Evolutionary conservation across 2,329 filamentous ascomycete species (phyloP).

Genomic region (Fonsecaea pugnacius): DNA sequence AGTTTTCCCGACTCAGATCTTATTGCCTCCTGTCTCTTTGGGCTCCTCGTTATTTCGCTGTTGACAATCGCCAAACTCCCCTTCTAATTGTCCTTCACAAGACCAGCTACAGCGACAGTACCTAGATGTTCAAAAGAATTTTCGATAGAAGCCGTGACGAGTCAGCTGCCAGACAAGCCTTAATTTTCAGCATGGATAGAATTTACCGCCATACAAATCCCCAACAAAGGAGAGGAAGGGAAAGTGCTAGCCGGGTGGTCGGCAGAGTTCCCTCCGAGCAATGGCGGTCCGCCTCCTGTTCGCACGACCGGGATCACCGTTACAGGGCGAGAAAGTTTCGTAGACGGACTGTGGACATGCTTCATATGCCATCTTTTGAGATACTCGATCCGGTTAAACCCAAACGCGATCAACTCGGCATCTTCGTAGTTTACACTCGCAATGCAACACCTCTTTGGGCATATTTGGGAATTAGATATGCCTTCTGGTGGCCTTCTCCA

Average conservation of each 20-base stretch:
- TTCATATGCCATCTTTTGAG: no score
- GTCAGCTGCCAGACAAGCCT: not conserved
- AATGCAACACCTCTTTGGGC: not conserved
- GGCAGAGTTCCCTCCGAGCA: constrained; percentile 2
- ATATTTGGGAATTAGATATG: not conserved
- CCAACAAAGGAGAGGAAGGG: not conserved
- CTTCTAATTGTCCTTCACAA: not conserved
- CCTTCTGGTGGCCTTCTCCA: not conserved
- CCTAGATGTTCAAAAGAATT: not conserved
- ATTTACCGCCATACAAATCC: constrained; percentile 1
- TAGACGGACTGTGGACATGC: no score
- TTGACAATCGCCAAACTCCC: not conserved
- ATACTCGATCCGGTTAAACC: no score
- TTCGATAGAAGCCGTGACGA: not conserved
- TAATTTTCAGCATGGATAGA: not conserved
- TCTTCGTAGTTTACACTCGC: not conserved
- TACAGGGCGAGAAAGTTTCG: no score
- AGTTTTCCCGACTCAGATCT: not conserved
- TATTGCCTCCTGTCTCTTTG: not conserved
- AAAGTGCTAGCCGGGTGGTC: constrained; percentile 2
- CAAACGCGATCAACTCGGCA: not conserved
- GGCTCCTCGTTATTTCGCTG: not conserved
- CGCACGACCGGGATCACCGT: no score
- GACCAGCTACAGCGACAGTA: constrained; percentile 2
- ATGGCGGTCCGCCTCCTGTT: not conserved